Percentiles rank a stretch among this genome's conserved stretches.
These are phyloP conservation scores for Prunus kanzakura DNA, from an alignment of 306 rosid genomes.

Conservation along the genomic window DNA sequence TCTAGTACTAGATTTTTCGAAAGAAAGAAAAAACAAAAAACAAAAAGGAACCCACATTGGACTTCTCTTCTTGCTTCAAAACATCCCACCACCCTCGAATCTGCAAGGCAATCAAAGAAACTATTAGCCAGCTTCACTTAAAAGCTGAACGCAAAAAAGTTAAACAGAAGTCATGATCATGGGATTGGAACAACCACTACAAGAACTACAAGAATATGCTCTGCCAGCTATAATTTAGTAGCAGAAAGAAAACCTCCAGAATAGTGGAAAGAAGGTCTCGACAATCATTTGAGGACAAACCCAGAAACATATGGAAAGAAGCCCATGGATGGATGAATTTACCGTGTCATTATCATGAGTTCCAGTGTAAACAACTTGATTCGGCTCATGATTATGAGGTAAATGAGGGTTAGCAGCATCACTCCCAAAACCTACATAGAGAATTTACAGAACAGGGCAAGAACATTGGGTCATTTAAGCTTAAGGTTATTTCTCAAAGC, in stretches of 20 bases:
- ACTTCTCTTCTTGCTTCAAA: conserved; percentile 68
- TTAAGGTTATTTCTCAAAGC: conserved; percentile 12
- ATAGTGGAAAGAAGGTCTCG: not conserved
- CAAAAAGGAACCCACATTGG: conserved; percentile 43
- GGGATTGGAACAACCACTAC: conserved; percentile 7
- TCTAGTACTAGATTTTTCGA: not conserved
- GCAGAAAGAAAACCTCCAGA: not conserved
- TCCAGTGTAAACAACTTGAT: conserved; percentile 94
- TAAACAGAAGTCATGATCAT: conserved; percentile 7
- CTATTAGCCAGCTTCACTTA: conserved; percentile 20
- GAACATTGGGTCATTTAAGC: conserved; percentile 9
- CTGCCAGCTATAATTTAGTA: conserved; percentile 2
- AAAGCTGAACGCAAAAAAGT: conserved; percentile 6
- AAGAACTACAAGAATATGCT: not conserved
- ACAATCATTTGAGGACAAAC: not conserved
- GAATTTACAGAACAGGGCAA: not conserved
- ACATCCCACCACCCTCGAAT: conserved; percentile 89
- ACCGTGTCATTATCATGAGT: conserved; percentile 97
- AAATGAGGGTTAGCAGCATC: conserved; percentile 78
- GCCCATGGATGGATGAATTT: conserved; percentile 27
- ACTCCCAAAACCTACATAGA: conserved; percentile 70
- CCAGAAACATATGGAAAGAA: conserved; percentile 8
- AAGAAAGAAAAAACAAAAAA: not conserved
- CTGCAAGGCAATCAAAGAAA: conserved; percentile 37
- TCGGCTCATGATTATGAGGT: conserved; percentile 91